Evolutionary conservation across 345 rosid genomes (phyloP), one percentile per base, ranked within the genome.

Genomic region (Euphorbia pulcherrima): DNA sequence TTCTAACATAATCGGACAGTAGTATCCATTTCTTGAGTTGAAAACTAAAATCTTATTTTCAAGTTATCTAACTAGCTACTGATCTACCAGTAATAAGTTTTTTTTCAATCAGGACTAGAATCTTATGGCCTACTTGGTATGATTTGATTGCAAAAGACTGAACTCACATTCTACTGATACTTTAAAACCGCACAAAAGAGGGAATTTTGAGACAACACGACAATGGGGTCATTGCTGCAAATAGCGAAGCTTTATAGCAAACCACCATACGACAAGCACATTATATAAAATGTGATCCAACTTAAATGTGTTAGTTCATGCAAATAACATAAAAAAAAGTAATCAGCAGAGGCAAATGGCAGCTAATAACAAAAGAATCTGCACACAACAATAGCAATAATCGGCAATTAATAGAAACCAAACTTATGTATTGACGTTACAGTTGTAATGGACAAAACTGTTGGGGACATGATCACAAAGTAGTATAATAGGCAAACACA

Each of bases 151-250:
- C 51, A 62, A 64, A 18, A 46, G 35, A 18, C 27, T 23, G 5
- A n/a, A 37, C 27, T 37, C 24, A 51, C 24, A 17, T 53, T 59
- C 71, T 33, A 30, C 10, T 8, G 1, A 72, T 37, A 76, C 61
- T 76, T 35, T 39, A 68, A 77, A 91, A 94, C 91, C 91, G 93
- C 99, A 94, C 99, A 97, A 94, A 0, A 94, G 99, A 94, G 18
- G 99, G 97, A 76, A n/a, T n/a, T 91, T 94, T 18, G 97, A 97
- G 40, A 92, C 95, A 72, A 94, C 87, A 0, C 96, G 97, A 57
- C 76, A 80, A 68, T 91, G 99, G 57, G 99, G 97, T 67, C 97
- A 86, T 94, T 89, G 99, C 99, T 94, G 88, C 88, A 82, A 79
- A 23, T 17, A 3, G 17, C 6, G 4, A 5, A 37, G 60, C 40